These are phyloP conservation scores for Epichloe sp. DNA, from an alignment of 2,329 filamentous ascomycete genomes.

Conservation along the genomic window DNA sequence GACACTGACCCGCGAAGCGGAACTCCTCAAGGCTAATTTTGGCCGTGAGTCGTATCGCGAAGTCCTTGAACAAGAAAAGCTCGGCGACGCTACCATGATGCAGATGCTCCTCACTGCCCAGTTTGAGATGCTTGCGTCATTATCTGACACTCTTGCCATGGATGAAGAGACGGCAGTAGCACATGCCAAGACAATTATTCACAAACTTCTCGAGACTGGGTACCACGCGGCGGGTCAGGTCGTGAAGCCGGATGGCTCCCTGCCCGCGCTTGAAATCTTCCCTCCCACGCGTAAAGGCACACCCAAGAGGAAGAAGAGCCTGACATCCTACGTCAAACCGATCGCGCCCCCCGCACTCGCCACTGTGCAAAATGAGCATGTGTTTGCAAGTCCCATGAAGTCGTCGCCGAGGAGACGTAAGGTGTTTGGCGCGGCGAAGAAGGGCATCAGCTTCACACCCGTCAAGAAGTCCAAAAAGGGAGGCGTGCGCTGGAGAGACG, in stretches of 20 bases:
- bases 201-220: constrained; percentile 65
- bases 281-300: constrained; percentile 61
- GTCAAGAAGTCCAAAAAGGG: constrained; percentile 66
- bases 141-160: constrained; percentile 72
- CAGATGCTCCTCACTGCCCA: constrained; percentile 80
- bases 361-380: constrained; percentile 18
- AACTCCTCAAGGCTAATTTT: constrained; percentile 72
- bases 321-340: constrained; percentile 28
- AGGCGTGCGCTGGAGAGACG: constrained; percentile 84
- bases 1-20: constrained; percentile 66
- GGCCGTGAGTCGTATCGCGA: constrained; percentile 66
- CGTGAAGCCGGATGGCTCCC: constrained; percentile 73
- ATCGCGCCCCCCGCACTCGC: constrained; percentile 31
- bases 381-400: constrained; percentile 44
- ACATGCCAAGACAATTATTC: constrained; percentile 64
- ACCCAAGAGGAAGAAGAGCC: constrained; percentile 56
- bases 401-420: constrained; percentile 73
- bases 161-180: constrained; percentile 70
- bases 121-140: constrained; percentile 77
- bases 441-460: constrained; percentile 69
- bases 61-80: constrained; percentile 73
- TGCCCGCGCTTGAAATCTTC: constrained; percentile 49
- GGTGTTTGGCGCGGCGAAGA: constrained; percentile 41
- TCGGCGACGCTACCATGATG: constrained; percentile 62
- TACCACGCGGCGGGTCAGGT: constrained; percentile 65